Percentiles rank a stretch among this genome's conserved stretches.
These are phyloP conservation scores for Monosporascus sp. DNA, from an alignment of 2,329 filamentous ascomycete genomes.

Conservation along the genomic window DNA sequence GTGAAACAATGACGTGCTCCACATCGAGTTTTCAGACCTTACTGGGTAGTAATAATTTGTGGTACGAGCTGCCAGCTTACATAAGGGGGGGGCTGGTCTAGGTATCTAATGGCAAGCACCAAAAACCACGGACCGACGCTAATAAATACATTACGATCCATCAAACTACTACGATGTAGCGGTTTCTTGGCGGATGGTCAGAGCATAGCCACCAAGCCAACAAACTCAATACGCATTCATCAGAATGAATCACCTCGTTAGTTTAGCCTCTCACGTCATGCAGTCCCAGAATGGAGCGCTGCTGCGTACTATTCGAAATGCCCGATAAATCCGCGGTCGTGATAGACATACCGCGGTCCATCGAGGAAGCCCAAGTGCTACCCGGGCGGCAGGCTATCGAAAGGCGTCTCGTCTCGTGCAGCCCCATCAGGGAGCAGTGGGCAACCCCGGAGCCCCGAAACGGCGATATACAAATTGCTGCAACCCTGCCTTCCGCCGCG, in stretches of 20 bases:
- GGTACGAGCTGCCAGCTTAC: too few species aligned
- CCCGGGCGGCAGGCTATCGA: conserved; percentile 27
- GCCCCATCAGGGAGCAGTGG: conserved; percentile 41
- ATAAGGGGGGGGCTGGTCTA: too few species aligned
- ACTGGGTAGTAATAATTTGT: too few species aligned
- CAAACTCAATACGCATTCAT: neutral
- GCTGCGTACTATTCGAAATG: conserved; percentile 51
- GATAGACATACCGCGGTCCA: conserved; percentile 65
- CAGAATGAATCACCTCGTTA: neutral
- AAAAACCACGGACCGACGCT: too few species aligned
- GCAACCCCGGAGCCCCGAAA: conserved; percentile 51
- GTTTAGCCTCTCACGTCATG: too few species aligned
- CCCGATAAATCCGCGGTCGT: conserved; percentile 46
- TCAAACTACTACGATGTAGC: too few species aligned
- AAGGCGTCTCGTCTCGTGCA: conserved; percentile 42
- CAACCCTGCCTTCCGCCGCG: conserved; percentile 38
- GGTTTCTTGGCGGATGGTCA: too few species aligned
- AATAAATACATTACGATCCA: too few species aligned
- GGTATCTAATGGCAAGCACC: too few species aligned
- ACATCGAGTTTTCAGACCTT: too few species aligned
- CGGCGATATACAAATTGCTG: conserved; percentile 28
- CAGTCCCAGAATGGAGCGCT: conserved; percentile 9
- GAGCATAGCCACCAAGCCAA: too few species aligned
- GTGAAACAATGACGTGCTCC: too few species aligned
- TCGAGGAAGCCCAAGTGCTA: conserved; percentile 60